A percentile compares a stretch with the other conserved stretches of the same genome.
Evolutionary conservation across 768 basidiomycete genomes (phyloP).

Genomic region (Neoboletus brunneissimus): DNA sequence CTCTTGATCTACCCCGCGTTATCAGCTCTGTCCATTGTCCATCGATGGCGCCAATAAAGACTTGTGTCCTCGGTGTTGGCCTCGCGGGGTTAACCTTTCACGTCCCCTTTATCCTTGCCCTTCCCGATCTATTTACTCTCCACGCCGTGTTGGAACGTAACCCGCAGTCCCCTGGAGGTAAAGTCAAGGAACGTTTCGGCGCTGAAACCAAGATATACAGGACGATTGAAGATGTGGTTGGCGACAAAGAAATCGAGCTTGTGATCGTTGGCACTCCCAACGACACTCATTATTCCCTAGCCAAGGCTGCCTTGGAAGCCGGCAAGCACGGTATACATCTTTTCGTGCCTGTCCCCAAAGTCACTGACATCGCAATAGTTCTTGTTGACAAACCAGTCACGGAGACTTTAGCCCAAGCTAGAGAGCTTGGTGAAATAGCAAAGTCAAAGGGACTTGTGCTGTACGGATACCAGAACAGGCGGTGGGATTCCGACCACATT

Average conservation of each 20-base stretch:
- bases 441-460: slow-evolving; percentile 57
- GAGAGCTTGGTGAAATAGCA: slow-evolving; percentile 59
- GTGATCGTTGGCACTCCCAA: slow-evolving; percentile 72
- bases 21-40: neutral
- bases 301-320: slow-evolving; percentile 61
- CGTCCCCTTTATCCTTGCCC: slow-evolving; percentile 70
- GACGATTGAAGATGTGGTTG: slow-evolving; percentile 57
- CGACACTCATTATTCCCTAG: slow-evolving; percentile 66
- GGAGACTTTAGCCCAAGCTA: slow-evolving; percentile 55
- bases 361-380: slow-evolving; percentile 38
- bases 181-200: slow-evolving; percentile 64
- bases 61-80: slow-evolving; percentile 75
- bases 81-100: slow-evolving; percentile 79
- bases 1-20: neutral
- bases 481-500: slow-evolving; percentile 79
- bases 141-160: slow-evolving; percentile 75
- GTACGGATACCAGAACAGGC: slow-evolving; percentile 71
- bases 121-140: slow-evolving; percentile 67
- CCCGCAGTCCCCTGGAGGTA: slow-evolving; percentile 57
- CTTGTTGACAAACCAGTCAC: slow-evolving; percentile 81
- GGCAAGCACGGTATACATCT: slow-evolving; percentile 64
- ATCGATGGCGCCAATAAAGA: slow-evolving; percentile 49
- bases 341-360: neutral
- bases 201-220: slow-evolving; percentile 55
- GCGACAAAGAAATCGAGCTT: slow-evolving; percentile 62